These are phyloP conservation scores for Circinella umbellata DNA, from an alignment of 371 early-diverging fungal species.

Conservation along the genomic window DNA sequence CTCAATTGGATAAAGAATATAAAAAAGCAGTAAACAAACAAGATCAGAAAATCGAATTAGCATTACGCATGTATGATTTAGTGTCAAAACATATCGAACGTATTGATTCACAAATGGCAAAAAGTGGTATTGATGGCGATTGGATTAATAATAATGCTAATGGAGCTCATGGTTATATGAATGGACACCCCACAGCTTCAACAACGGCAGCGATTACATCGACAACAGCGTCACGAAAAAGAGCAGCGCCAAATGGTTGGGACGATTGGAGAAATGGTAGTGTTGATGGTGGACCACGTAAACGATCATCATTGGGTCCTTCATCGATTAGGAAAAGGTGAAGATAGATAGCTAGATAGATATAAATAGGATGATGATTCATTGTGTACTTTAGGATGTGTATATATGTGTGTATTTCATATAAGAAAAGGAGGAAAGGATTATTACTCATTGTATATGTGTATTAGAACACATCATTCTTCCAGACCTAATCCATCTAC, in stretches of 20 bases:
- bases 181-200: neutral
- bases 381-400: neutral
- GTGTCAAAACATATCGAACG: slow-evolving; percentile 56
- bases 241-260: neutral
- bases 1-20: slow-evolving; percentile 52
- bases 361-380: neutral
- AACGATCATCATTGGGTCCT: slow-evolving; percentile 4
- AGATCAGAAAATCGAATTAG: slow-evolving; percentile 56
- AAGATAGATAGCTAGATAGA: slow-evolving; percentile 17
- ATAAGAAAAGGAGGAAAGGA: neutral
- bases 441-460: neutral
- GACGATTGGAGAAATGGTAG: slow-evolving; percentile 6
- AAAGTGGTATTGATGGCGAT: slow-evolving; percentile 40
- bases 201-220: neutral
- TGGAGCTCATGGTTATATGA: neutral
- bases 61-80: slow-evolving; percentile 54
- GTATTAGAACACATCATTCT: slow-evolving; percentile 38
- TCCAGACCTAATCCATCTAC: slow-evolving; percentile 39
- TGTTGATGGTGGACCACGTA: slow-evolving; percentile 7
- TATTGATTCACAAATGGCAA: slow-evolving; percentile 53
- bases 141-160: slow-evolving; percentile 26
- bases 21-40: slow-evolving; percentile 50
- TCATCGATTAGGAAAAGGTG: slow-evolving; percentile 15
- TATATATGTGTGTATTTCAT: neutral
- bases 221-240: neutral